Conservation (phyloP, 2,329 filamentous ascomycete species). For the Cercospora janseana region DNA sequence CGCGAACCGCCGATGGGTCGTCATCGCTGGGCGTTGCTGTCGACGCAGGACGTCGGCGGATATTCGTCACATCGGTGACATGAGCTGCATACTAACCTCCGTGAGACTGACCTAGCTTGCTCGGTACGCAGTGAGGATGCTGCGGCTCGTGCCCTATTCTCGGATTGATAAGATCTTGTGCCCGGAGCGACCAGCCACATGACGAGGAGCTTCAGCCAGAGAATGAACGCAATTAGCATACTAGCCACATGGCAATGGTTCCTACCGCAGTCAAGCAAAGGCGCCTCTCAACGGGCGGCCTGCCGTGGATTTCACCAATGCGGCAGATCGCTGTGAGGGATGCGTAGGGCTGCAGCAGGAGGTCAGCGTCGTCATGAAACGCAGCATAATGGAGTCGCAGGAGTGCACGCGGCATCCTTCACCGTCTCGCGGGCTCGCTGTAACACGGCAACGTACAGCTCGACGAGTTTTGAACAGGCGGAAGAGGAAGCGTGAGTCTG, state of each 20-base stretch:
- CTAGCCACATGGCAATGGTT: slow-evolving; percentile 6
- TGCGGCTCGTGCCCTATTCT: no score
- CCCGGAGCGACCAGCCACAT: neutral
- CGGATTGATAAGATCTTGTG: no score
- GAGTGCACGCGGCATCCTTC: slow-evolving; percentile 21
- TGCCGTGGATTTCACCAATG: neutral
- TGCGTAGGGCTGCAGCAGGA: slow-evolving; percentile 20
- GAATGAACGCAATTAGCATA: neutral
- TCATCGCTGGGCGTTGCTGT: no score
- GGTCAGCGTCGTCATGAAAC: slow-evolving; percentile 9
- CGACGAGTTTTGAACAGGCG: neutral
- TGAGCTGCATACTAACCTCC: no score
- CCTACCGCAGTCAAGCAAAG: slow-evolving; percentile 9
- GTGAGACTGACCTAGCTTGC: no score
- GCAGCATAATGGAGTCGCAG: slow-evolving; percentile 9
- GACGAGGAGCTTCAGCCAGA: neutral
- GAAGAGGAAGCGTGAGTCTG: no score
- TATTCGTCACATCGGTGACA: no score
- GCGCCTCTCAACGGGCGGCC: neutral
- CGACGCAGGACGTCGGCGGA: no score
- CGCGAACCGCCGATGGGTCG: no score
- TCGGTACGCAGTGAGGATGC: no score
- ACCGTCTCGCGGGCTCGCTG: slow-evolving; percentile 7
- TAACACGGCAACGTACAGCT: neutral
- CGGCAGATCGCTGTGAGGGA: slow-evolving; percentile 3